Percentiles rank a stretch among this genome's conserved stretches.
These are phyloP conservation scores for Oryza australiensis DNA, from an alignment of 176 grass and related monocot species.

Conservation along the genomic window DNA sequence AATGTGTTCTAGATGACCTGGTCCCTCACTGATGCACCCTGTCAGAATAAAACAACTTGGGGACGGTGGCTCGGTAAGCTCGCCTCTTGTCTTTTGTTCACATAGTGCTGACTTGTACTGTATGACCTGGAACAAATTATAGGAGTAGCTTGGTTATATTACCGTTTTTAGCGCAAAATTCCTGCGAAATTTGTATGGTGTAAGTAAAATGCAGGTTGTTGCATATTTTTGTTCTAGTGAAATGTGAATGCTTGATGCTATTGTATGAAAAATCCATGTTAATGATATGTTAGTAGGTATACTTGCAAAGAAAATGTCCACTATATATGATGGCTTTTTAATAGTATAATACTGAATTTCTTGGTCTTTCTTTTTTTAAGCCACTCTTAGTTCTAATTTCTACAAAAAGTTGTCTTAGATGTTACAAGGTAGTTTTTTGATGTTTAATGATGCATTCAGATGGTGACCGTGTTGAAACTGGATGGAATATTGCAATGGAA, in stretches of 20 bases:
- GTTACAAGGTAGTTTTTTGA: neutral
- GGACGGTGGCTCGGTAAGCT: slow-evolving; percentile 47
- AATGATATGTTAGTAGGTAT: neutral
- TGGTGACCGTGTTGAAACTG: neutral
- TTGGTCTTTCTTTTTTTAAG: neutral
- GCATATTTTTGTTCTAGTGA: neutral
- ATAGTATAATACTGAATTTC: neutral
- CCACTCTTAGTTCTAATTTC: neutral
- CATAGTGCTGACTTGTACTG: slow-evolving; percentile 35
- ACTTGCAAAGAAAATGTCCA: neutral
- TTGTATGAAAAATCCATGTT: neutral
- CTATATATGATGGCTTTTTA: too few species aligned
- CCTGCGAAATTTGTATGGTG: neutral
- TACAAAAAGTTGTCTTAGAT: neutral
- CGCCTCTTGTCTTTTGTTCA: slow-evolving; percentile 39
- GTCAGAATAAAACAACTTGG: slow-evolving; percentile 47
- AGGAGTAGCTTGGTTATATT: neutral
- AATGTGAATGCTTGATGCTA: neutral
- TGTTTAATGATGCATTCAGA: neutral
- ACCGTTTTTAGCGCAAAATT: neutral
- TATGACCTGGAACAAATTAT: slow-evolving; percentile 12
- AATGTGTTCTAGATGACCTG: slow-evolving; percentile 42
- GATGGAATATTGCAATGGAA: neutral
- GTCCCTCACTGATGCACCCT: slow-evolving; percentile 35
- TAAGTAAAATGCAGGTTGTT: neutral